Evolutionary conservation across 441 rosid species (phyloP).

Genomic region (Breynia disticha): DNA sequence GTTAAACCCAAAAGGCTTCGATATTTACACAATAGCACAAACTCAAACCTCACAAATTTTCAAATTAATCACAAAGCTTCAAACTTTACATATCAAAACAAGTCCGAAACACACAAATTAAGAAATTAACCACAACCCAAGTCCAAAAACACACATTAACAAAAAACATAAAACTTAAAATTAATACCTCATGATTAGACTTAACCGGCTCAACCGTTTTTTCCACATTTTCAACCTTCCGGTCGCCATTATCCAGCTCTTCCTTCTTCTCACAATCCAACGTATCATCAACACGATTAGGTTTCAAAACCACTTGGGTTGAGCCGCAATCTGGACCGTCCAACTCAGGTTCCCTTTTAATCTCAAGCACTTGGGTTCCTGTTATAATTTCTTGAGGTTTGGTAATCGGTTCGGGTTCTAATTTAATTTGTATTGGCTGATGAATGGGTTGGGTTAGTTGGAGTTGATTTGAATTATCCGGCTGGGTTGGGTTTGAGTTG

Average conservation of each 20-base stretch:
- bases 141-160: no score
- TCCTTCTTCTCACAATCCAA: conserved; percentile 13
- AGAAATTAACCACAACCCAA: no score
- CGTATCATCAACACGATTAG: conserved; percentile 9
- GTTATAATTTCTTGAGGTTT: background rate
- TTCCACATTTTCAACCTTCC: conserved; percentile 11
- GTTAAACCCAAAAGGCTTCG: background rate
- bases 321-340: conserved; percentile 20
- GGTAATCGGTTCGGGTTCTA: conserved; percentile 2
- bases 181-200: conserved; percentile 27
- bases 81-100: background rate
- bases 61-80: background rate
- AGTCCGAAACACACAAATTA: no score
- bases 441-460: no score
- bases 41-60: no score
- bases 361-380: conserved; percentile 12
- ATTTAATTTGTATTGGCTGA: no score
- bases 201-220: conserved; percentile 18
- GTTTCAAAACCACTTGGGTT: no score
- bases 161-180: no score
- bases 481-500: conserved; percentile 24
- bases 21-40: background rate
- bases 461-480: conserved; percentile 4
- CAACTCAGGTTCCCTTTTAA: conserved; percentile 13
- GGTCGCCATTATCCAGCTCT: conserved; percentile 17